These are phyloP conservation scores for Plasmopara viticola DNA, from an alignment of 352 stramenopile species.

Conservation along the genomic window DNA sequence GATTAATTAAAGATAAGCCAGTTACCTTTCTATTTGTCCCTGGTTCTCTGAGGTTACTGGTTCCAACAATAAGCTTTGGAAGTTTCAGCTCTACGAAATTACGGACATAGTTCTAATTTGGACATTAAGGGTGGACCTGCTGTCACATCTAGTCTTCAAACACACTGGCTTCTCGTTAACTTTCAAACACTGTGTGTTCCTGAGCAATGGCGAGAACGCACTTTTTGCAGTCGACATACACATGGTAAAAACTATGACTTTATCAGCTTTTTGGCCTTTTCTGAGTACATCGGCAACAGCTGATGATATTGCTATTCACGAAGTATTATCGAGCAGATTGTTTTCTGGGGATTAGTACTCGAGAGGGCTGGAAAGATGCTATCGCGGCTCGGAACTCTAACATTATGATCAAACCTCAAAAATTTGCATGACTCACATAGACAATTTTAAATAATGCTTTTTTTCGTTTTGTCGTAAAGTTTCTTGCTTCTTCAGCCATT, in stretches of 20 bases:
- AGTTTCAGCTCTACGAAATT: background rate
- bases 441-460: slow-evolving; percentile 5
- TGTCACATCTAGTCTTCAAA: background rate
- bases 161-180: background rate
- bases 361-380: background rate
- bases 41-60: background rate
- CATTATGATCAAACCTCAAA: slow-evolving; percentile 2
- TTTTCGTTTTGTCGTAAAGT: background rate
- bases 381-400: slow-evolving; percentile 5
- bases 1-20: background rate
- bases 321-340: no score
- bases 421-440: slow-evolving; percentile 3
- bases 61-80: background rate
- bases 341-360: no score
- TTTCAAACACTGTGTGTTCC: background rate
- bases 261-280: no score
- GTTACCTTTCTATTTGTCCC: background rate
- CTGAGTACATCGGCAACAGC: no score
- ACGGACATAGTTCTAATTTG: background rate
- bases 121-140: background rate
- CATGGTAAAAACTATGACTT: no score
- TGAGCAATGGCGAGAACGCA: background rate
- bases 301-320: background rate
- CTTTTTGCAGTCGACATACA: background rate
- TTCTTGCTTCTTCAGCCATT: background rate